Evolutionary conservation across 176 grass and related monocot genomes (phyloP).

Genomic region (Eragrostis curvula): DNA sequence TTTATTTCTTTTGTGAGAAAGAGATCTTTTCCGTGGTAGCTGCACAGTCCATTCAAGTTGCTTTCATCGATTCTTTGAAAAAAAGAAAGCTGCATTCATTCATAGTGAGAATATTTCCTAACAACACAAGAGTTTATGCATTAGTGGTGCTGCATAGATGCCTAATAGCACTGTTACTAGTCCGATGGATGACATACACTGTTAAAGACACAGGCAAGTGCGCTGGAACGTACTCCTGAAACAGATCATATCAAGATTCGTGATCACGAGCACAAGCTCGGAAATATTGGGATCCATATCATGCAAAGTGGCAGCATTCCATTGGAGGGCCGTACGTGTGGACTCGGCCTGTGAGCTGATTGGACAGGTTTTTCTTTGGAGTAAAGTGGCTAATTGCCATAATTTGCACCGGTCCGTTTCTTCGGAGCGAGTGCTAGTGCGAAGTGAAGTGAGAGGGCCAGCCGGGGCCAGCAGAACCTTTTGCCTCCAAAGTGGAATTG

Average conservation of each 20-base stretch:
- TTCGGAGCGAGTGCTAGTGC: slow-evolving; percentile 8
- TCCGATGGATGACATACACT: background rate
- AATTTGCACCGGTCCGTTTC: slow-evolving; percentile 12
- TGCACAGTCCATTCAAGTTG: slow-evolving; percentile 1
- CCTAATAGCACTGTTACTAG: background rate
- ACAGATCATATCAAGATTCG: slow-evolving; percentile 15
- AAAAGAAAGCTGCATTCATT: background rate
- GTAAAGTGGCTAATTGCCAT: slow-evolving; percentile 25
- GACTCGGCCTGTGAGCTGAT: slow-evolving; percentile 5
- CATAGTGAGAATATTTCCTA: background rate
- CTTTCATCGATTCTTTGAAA: background rate
- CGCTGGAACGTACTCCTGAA: slow-evolving; percentile 1
- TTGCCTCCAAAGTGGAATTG: slow-evolving; percentile 52
- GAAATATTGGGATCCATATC: background rate
- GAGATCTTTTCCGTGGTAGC: background rate
- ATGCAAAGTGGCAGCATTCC: background rate
- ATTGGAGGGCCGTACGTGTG: background rate
- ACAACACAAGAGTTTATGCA: background rate
- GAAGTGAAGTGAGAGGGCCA: slow-evolving; percentile 26
- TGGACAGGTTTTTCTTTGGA: slow-evolving; percentile 12
- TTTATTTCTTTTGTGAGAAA: background rate
- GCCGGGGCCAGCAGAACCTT: slow-evolving; percentile 22
- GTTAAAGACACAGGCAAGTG: background rate
- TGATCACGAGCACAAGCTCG: slow-evolving; percentile 12
- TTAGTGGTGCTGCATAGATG: slow-evolving; percentile 1